These are phyloP conservation scores for Mastigamoeba balamuthi DNA, from an alignment of 78 protist species.

Conservation along the genomic window DNA sequence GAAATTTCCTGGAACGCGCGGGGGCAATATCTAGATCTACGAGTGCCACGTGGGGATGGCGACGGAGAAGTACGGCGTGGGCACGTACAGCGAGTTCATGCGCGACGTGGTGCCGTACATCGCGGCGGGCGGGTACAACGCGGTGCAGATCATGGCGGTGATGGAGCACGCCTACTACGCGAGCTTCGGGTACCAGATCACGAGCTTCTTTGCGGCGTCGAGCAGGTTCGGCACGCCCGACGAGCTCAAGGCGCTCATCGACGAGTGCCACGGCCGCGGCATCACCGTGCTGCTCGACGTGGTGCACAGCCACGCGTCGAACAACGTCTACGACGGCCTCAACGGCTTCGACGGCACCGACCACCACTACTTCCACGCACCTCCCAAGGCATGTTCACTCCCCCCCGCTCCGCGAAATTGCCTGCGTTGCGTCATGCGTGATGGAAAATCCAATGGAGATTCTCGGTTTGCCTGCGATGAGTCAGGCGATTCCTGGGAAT, in stretches of 20 bases:
- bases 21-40: conserved; percentile 62
- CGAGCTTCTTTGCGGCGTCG: conserved; percentile 60
- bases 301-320: conserved; percentile 73
- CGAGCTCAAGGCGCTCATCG: conserved; percentile 75
- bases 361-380: conserved; percentile 82
- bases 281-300: conserved; percentile 80
- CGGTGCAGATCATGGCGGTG: conserved; percentile 92
- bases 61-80: conserved; percentile 40
- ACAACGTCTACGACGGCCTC: conserved; percentile 79
- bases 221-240: conserved; percentile 56
- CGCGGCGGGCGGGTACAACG: conserved; percentile 62
- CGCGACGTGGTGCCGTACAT: conserved; percentile 16
- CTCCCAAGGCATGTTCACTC: no score
- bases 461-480: no score
- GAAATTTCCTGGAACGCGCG: conserved; percentile 30
- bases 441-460: no score
- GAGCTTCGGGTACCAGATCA: conserved; percentile 82
- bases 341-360: conserved; percentile 75
- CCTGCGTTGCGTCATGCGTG: no score
- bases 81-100: conserved; percentile 39
- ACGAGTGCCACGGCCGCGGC: conserved; percentile 69
- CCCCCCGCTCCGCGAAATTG: no score
- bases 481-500: no score
- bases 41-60: conserved; percentile 90
- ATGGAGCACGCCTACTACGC: conserved; percentile 96